phyloP scores from a whole-genome alignment of 2,329 filamentous ascomycete species.

The Calonectria montana region DNA sequence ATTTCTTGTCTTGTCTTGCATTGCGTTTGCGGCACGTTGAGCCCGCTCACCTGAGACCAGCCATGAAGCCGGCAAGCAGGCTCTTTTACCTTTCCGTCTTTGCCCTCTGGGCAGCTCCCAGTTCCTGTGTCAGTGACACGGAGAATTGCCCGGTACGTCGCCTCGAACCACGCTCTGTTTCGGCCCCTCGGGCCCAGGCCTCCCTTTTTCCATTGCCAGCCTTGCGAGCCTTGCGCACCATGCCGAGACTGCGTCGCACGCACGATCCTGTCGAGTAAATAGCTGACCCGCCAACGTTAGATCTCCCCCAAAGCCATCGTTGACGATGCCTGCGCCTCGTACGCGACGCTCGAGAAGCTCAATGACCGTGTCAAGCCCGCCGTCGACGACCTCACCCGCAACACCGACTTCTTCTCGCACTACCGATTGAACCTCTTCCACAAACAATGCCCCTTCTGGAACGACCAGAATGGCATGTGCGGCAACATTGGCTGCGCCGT shows the following conservation, averaged over 20 bases:
- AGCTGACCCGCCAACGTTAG: conserved; percentile 57
- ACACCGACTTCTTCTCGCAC: conserved; percentile 98
- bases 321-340: conserved; percentile 94
- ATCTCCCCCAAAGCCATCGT: conserved; percentile 91
- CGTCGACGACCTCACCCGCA: conserved; percentile 82
- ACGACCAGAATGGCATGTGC: conserved; percentile 92
- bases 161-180: conserved; percentile 18
- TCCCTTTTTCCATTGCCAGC: neutral
- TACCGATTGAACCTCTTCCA: conserved; percentile 96
- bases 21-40: conserved; percentile 12
- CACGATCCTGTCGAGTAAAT: neutral
- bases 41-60: conserved; percentile 27
- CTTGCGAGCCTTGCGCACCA: neutral
- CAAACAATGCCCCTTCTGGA: conserved; percentile 96
- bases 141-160: conserved; percentile 66
- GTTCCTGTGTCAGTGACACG: conserved; percentile 56
- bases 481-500: conserved; percentile 97
- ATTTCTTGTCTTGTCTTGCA: neutral
- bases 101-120: conserved; percentile 63
- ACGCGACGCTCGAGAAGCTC: conserved; percentile 86
- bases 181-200: neutral
- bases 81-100: conserved; percentile 68
- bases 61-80: conserved; percentile 65
- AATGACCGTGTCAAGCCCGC: conserved; percentile 82
- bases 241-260: neutral